Conservation (phyloP, 2,329 filamentous ascomycete genomes). For the Berkeleyomyces rouxiae region DNA sequence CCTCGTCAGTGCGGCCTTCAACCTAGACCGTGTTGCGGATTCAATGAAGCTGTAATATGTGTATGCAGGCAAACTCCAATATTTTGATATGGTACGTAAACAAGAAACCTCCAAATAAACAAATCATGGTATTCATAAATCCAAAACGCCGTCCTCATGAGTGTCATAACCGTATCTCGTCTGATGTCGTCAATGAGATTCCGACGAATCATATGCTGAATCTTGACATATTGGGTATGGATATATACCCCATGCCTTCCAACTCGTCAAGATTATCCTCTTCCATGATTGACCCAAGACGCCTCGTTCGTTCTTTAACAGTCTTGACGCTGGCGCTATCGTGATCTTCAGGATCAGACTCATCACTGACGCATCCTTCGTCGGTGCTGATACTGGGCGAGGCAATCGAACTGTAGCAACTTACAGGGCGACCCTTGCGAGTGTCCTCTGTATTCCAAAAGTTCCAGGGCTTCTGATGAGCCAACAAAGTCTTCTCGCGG, state of each 20-base stretch:
- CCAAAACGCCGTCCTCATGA: background rate
- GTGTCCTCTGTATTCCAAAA: conserved; percentile 8
- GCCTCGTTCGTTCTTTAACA: background rate
- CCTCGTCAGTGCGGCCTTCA: conserved; percentile 61
- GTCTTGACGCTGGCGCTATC: conserved; percentile 8
- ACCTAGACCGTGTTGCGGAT: conserved; percentile 39
- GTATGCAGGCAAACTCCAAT: background rate
- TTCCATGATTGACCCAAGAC: conserved; percentile 1
- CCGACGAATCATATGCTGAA: background rate
- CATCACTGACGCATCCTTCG: background rate
- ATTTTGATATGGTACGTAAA: background rate
- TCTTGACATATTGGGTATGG: background rate
- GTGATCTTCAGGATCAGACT: conserved; percentile 1
- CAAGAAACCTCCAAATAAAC: background rate
- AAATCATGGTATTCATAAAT: conserved; percentile 8
- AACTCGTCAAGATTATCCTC: conserved; percentile 6
- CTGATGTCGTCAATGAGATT: background rate
- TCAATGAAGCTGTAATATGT: background rate
- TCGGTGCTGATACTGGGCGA: background rate
- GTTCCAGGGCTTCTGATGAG: conserved; percentile 7
- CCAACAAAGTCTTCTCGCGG: background rate
- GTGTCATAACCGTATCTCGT: background rate
- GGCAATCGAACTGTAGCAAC: background rate
- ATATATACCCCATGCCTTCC: conserved; percentile 13
- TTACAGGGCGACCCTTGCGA: background rate